Percentiles rank a stretch among this genome's conserved stretches.
Evolutionary conservation across 2,329 filamentous ascomycete species (phyloP).

Genomic region (Colletotrichum liriopes): DNA sequence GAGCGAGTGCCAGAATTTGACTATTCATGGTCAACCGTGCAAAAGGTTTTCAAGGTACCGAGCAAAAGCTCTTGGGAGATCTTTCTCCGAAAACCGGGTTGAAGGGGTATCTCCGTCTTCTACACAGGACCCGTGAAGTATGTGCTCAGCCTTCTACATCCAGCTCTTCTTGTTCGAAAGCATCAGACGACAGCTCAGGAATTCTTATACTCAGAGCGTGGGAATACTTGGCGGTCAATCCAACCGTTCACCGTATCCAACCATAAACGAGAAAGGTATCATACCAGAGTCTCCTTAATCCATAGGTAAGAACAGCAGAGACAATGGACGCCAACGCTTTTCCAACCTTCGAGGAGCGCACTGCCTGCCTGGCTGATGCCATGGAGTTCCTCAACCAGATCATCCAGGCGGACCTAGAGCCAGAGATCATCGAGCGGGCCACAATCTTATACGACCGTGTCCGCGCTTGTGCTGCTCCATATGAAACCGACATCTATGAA

Average conservation of each 20-base stretch:
- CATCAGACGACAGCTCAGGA: background rate
- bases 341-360: background rate
- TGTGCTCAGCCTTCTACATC: no score
- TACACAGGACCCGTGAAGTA: no score
- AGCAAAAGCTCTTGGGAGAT: no score
- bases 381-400: background rate
- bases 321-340: background rate
- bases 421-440: background rate
- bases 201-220: background rate
- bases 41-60: no score
- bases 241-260: background rate
- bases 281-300: background rate
- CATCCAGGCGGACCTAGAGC: background rate
- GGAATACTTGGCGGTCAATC: no score
- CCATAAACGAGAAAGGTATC: no score
- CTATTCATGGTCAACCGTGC: no score
- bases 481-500: background rate
- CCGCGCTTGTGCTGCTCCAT: background rate
- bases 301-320: no score
- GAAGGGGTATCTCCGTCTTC: no score
- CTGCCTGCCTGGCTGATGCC: background rate
- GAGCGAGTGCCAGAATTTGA: no score
- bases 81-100: no score
- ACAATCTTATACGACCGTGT: background rate
- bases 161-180: background rate